phyloP scores from a whole-genome alignment of 73 alveolate genomes.

The Paramecium sonneborni region DNA sequence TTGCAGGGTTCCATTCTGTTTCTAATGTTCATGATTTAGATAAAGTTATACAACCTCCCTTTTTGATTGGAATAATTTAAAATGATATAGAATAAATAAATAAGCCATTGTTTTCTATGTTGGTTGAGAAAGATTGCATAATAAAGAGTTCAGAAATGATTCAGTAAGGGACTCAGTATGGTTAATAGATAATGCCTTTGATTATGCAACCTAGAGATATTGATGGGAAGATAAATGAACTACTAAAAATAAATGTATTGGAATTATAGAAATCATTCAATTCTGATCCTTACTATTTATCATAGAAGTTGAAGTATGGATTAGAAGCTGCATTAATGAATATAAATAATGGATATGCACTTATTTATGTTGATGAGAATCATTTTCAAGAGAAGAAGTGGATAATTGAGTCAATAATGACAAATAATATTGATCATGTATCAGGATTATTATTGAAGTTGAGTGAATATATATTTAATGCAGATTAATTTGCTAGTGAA shows the following conservation, averaged over 20 bases:
- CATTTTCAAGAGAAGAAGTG: not conserved
- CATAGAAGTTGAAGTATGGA: not conserved
- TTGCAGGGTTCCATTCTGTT: not conserved
- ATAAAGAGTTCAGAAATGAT: not conserved
- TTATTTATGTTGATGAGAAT: conserved; percentile 5
- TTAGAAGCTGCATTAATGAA: not conserved
- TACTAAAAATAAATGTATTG: not conserved
- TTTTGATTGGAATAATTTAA: not conserved
- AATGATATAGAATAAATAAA: conserved; percentile 1
- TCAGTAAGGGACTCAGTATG: not conserved
- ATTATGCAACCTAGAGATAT: not conserved
- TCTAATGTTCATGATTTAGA: not conserved
- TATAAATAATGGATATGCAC: not conserved
- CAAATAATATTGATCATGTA: not conserved
- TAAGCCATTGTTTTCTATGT: not conserved
- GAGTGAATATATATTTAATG: not conserved
- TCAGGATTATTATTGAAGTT: not conserved
- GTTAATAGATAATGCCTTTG: not conserved
- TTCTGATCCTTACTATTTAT: not conserved
- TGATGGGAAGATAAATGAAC: not conserved
- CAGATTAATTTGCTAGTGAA: not conserved
- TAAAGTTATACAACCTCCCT: not conserved
- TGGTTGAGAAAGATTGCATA: not conserved
- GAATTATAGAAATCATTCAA: not conserved
- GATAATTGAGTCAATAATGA: not conserved